Conservation (phyloP, 83 land plant genomes). For the Picea mariana region DNA sequence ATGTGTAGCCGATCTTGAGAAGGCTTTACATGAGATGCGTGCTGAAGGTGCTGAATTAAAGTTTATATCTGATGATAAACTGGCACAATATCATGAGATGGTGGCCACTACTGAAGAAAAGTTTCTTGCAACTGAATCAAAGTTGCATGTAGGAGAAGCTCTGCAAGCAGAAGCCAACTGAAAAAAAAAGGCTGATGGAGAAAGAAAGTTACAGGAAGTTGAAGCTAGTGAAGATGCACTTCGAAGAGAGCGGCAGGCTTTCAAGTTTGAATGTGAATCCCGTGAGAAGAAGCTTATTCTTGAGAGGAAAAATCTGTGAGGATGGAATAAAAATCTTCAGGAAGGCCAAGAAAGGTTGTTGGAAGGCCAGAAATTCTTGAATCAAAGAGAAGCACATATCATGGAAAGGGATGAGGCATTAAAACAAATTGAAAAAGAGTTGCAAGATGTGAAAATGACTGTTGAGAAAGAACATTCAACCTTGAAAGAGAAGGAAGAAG, state of each 20-base stretch:
- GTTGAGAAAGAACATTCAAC: slow-evolving; percentile 50
- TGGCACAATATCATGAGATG: no score
- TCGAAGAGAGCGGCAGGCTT: slow-evolving; percentile 40
- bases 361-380: no score
- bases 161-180: no score
- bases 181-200: slow-evolving; percentile 88
- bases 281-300: slow-evolving; percentile 60
- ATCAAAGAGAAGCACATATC: slow-evolving; percentile 31
- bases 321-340: slow-evolving; percentile 56
- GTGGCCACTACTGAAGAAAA: no score
- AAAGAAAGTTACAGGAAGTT: slow-evolving; percentile 59
- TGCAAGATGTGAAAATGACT: slow-evolving; percentile 45
- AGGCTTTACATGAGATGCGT: slow-evolving; percentile 75
- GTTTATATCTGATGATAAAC: no score
- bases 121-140: no score
- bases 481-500: slow-evolving; percentile 53
- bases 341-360: background rate
- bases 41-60: no score
- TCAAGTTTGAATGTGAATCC: slow-evolving; percentile 68
- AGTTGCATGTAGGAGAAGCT: no score
- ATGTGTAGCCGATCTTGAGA: slow-evolving; percentile 48
- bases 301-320: slow-evolving; percentile 64
- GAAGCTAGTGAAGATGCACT: no score
- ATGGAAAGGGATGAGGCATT: slow-evolving; percentile 45
- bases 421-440: slow-evolving; percentile 44